Evolutionary conservation across 495 filamentous ascomycete species (phyloP).

Genomic region (Aspergillus cristatus): DNA sequence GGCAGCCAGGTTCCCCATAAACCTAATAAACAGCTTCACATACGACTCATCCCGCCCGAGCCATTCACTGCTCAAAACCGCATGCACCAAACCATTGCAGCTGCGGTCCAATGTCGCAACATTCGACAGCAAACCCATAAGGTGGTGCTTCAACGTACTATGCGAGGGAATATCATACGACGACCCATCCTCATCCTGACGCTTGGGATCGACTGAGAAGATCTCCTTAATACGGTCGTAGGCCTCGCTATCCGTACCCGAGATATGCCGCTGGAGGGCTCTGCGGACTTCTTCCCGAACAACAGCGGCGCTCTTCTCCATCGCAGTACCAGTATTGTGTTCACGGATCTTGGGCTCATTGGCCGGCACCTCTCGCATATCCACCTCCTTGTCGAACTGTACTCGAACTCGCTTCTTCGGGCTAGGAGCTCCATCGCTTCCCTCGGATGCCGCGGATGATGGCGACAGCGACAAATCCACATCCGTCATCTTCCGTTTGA

Average conservation of each 20-base stretch:
- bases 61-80: constrained; percentile 70
- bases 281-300: constrained; percentile 62
- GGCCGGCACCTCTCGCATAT: constrained; percentile 35
- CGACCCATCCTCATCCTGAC: constrained; percentile 33
- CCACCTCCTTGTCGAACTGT: constrained; percentile 64
- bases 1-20: constrained; percentile 71
- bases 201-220: constrained; percentile 42
- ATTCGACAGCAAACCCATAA: constrained; percentile 68
- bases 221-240: constrained; percentile 68
- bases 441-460: constrained; percentile 24
- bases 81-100: constrained; percentile 65
- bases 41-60: constrained; percentile 75
- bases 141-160: constrained; percentile 56
- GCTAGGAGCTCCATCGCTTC: constrained; percentile 31
- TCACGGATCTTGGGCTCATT: constrained; percentile 5
- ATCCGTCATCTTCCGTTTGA: constrained; percentile 37
- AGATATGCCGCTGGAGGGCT: constrained; percentile 59
- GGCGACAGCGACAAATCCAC: constrained; percentile 29
- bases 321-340: constrained; percentile 16
- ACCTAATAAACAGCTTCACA: constrained; percentile 66
- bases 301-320: constrained; percentile 51
- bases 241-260: constrained; percentile 52
- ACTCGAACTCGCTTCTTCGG: constrained; percentile 57
- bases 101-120: constrained; percentile 59
- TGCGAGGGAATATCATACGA: constrained; percentile 33